Evolutionary conservation across 1,284 basidiomycete species (phyloP), one percentile per base, ranked within the genome.

Genomic region (Schizophyllum amplum): DNA sequence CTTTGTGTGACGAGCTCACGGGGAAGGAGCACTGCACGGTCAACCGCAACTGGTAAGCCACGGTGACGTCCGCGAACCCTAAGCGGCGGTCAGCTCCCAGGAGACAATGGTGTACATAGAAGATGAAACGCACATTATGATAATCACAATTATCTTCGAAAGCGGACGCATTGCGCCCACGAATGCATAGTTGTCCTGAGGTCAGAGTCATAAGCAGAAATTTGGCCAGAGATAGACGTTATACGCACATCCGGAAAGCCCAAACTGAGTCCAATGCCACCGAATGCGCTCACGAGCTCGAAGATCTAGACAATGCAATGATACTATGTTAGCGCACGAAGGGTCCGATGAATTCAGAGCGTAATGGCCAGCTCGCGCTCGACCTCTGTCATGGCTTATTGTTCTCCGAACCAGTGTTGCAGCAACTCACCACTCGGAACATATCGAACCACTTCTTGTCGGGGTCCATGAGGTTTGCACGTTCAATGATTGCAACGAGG

Each of bases 61-160:
- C 90, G 77, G 68, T 92, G 90, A 13, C 88, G 74, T 0, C 89
- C 90, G 62, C 89, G 79, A 21, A 77, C 69, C 76, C 75, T 78
- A 22, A 47, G 55, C 21, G 33, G 1, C 24, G 9, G 15, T 57
- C n/a, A 56, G 61, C 11, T 57, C 20, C 54, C 5, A 17, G 48
- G 51, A 6, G 6, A 21, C 56, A 52, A 23, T 21, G 13, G 9
- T 33, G 24, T n/a, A n/a, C n/a, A n/a, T n/a, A 47, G 17, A 13
- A 54, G 33, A 23, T 50, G n/a, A 9, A 9, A 17, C 71, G 48
- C 80, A 80, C 90, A 92, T 92, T 55, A 92, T 84, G 9, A 78
- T 72, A 52, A 81, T 81, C n/a, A 91, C 69, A 21, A 92, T 80
- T 20, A 92, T 68, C 67, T 91, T 93, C 1, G 87, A 89, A 2